phyloP scores from a whole-genome alignment of 306 rosid species.

The Gleditsia sinensis region DNA sequence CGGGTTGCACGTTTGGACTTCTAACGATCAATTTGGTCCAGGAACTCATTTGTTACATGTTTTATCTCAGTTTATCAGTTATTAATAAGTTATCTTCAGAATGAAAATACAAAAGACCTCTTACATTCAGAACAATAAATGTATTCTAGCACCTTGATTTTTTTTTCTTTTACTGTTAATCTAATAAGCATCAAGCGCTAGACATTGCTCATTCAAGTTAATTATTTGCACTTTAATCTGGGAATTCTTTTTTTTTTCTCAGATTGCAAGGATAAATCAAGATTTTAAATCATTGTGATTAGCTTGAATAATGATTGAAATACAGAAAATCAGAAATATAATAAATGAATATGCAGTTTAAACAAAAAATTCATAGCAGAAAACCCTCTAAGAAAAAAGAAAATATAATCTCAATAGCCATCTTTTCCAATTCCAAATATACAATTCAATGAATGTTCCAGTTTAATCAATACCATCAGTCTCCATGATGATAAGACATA shows the following conservation, averaged over 20 bases:
- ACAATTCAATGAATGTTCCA: neutral
- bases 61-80: no score
- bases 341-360: neutral
- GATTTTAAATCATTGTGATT: neutral
- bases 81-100: neutral
- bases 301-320: neutral
- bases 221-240: neutral
- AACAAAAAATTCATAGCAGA: neutral
- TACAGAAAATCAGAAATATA: neutral
- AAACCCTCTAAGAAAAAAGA: neutral
- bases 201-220: neutral
- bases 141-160: no score
- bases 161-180: neutral
- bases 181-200: neutral
- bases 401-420: conserved; percentile 12
- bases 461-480: conserved; percentile 5
- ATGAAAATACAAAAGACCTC: neutral
- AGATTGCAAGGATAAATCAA: neutral
- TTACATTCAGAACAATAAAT: neutral
- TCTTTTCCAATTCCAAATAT: neutral
- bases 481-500: neutral
- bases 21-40: no score
- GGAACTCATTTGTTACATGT: no score
- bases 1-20: no score
- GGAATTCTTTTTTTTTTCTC: neutral